Base-by-base conservation (phyloP, 2,329 filamentous ascomycete genomes). In the Septoria linicola region DNA sequence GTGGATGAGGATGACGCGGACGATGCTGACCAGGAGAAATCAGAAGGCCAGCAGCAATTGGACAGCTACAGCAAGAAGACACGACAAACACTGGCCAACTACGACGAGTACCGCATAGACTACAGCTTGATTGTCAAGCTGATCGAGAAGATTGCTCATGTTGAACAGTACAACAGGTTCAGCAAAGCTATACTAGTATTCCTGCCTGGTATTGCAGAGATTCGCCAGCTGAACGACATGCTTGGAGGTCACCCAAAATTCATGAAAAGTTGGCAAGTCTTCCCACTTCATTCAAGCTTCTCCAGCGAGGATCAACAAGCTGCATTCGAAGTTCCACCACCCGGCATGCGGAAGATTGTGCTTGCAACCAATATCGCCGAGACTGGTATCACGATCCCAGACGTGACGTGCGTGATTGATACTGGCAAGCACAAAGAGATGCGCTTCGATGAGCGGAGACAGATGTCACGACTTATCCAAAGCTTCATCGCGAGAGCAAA, bases 301-400 rank as follows among this genome's bases (percentile, higher is more conserved):
- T 90, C 92, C 8, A 96, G 88, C 40, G 92, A 97, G 63, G 93
- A 99, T 55, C 93, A 99, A 68, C 92, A 99, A 70, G 85, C 87
- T 27, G 93, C 93, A 0, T 99, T 99, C 67, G 75, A 89, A 4
- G 73, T 96, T 0, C 93, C 93, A 4, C 89, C 91, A 1, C 79
- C 78, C 2, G 92, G 92, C 0, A 78, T 84, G 50, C 82, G 91
- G 57, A 99, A 99, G 73, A 93, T 99, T 58, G 92, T 99, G 1
- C 80, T 99, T 48, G 91, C 93, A 1, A 99, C 93, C 11, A 99
- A 99, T 66, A 99, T 99, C 68, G 93, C 93, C 3, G 93, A 99
- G 70, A 99, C 93, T 0, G 93, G 93, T 74, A 96, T 99, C 66
- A 99, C 93, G 0, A 99, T 99, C 59, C 93, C 93, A 1, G 93